Conservation (phyloP, 352 stramenopile genomes). For the Phytophthora meadii region DNA sequence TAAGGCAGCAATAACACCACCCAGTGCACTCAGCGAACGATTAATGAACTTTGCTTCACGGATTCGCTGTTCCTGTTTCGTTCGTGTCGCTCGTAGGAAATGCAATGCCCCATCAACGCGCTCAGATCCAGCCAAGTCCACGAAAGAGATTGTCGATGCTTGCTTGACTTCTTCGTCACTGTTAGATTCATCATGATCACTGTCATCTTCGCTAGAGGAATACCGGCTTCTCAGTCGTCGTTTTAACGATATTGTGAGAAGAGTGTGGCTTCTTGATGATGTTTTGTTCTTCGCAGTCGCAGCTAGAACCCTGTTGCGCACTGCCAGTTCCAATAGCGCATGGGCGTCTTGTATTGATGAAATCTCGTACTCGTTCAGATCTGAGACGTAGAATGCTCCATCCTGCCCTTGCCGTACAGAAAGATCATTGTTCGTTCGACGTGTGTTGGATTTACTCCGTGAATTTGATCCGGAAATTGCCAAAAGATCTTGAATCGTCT, state of each 20-base stretch:
- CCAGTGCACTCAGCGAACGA: constrained; percentile 67
- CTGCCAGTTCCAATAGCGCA: constrained; percentile 51
- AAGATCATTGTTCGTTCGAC: constrained; percentile 30
- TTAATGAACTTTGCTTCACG: constrained; percentile 86
- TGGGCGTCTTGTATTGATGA: constrained; percentile 54
- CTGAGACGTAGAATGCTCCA: constrained; percentile 66
- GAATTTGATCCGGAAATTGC: constrained; percentile 25
- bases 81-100: constrained; percentile 58
- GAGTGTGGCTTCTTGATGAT: constrained; percentile 73
- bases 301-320: constrained; percentile 60
- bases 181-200: constrained; percentile 9
- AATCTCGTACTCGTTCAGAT: constrained; percentile 63
- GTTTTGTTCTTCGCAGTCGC: constrained; percentile 70
- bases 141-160: constrained; percentile 64
- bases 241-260: constrained; percentile 68
- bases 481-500: constrained; percentile 72
- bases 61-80: constrained; percentile 66
- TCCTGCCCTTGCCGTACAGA: constrained; percentile 55
- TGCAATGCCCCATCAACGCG: constrained; percentile 59
- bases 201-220: constrained; percentile 19
- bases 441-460: constrained; percentile 1
- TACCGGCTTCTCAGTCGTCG: constrained; percentile 14
- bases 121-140: constrained; percentile 78
- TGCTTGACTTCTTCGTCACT: constrained; percentile 11
- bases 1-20: constrained; percentile 70